Percentiles rank a stretch among this genome's conserved stretches.
Conservation (phyloP, 768 basidiomycete genomes). For the Pleurotus eryngii region DNA sequence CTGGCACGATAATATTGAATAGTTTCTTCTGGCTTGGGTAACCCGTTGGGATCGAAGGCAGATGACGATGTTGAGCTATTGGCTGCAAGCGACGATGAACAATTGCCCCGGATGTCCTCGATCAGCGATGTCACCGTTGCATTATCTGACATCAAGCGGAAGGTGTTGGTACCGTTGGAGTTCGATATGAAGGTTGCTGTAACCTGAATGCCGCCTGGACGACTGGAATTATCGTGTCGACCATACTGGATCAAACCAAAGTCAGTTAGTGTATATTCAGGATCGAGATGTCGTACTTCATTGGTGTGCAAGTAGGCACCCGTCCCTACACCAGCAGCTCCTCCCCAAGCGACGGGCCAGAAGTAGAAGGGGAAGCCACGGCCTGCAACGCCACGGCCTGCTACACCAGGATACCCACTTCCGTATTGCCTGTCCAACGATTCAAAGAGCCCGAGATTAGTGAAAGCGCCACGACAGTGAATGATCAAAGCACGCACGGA, state of each 20-base stretch:
- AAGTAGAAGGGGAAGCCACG: constrained; percentile 50
- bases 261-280: background rate
- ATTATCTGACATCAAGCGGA: constrained; percentile 47
- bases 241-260: constrained; percentile 36
- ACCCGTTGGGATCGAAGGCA: background rate
- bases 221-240: constrained; percentile 36
- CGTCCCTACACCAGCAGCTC: constrained; percentile 16
- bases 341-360: constrained; percentile 54
- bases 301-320: constrained; percentile 21
- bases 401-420: constrained; percentile 49
- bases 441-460: constrained; percentile 2
- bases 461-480: background rate
- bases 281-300: constrained; percentile 32
- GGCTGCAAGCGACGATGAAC: constrained; percentile 32
- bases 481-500: constrained; percentile 23
- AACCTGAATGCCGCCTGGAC: constrained; percentile 47
- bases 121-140: constrained; percentile 43
- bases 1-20: constrained; percentile 72
- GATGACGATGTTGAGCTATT: constrained; percentile 29
- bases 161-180: constrained; percentile 33
- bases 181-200: constrained; percentile 43
- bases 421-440: constrained; percentile 40
- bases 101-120: constrained; percentile 37
- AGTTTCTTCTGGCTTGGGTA: constrained; percentile 48
- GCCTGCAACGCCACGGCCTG: constrained; percentile 35